A percentile compares a stretch with the other conserved stretches of the same genome.
phyloP scores from a whole-genome alignment of 1,284 basidiomycete genomes.

The Malassezia vespertilionis region DNA sequence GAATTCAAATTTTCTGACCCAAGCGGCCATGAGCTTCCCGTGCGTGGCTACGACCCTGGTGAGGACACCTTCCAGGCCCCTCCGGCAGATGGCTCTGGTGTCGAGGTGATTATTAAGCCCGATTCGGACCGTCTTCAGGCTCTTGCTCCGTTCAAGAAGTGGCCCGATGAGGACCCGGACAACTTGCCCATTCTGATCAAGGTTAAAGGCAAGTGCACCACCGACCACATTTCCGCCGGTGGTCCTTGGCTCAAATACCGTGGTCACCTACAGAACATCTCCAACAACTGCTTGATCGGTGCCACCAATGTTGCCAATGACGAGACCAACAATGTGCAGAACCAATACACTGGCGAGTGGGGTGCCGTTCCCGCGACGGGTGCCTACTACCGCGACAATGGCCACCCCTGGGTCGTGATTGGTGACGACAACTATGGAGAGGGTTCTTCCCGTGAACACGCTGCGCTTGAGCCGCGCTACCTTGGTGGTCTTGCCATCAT shows the following conservation, averaged over 20 bases:
- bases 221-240: constrained; percentile 67
- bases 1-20: constrained; percentile 92
- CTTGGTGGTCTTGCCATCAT: constrained; percentile 92
- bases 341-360: constrained; percentile 77
- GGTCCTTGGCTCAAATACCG: constrained; percentile 99
- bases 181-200: constrained; percentile 92
- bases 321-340: constrained; percentile 87
- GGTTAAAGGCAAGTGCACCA: constrained; percentile 95
- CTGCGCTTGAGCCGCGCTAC: constrained; percentile 92
- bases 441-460: constrained; percentile 94
- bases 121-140: constrained; percentile 89
- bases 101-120: constrained; percentile 77
- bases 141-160: constrained; percentile 76
- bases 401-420: constrained; percentile 89
- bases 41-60: constrained; percentile 87
- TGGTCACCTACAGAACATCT: constrained; percentile 97
- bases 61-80: constrained; percentile 95
- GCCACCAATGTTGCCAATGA: constrained; percentile 90
- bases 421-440: constrained; percentile 79
- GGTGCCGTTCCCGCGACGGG: constrained; percentile 73
- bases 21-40: constrained; percentile 78
- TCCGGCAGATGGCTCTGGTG: constrained; percentile 68
- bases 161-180: constrained; percentile 82
- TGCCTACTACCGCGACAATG: constrained; percentile 74
- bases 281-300: constrained; percentile 89